Evolutionary conservation across 441 rosid genomes (phyloP).

Genomic region (Corymbia calophylla): DNA sequence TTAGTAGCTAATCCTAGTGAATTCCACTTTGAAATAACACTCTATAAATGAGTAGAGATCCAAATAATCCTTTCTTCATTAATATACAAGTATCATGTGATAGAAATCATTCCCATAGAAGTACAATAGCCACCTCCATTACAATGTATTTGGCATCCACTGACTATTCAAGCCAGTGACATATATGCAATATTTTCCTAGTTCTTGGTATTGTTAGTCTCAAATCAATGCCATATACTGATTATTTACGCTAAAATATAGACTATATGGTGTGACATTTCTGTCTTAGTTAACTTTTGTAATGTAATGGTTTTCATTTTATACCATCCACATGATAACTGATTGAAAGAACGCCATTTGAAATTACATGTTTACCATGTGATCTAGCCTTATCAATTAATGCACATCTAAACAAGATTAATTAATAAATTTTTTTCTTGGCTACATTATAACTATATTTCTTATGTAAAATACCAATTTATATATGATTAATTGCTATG

Average conservation of each 20-base stretch:
- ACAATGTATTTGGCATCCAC: not conserved
- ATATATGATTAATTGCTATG: not conserved
- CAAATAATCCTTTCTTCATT: not conserved
- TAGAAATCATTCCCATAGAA: not conserved
- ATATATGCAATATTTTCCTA: too few relatives aligned
- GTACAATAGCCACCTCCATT: not conserved
- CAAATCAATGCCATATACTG: not conserved
- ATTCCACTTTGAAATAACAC: not conserved
- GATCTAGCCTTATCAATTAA: not conserved
- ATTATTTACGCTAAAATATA: not conserved
- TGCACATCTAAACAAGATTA: not conserved
- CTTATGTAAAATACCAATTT: not conserved
- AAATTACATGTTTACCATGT: not conserved
- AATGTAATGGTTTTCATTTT: not conserved
- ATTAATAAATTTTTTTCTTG: too few relatives aligned
- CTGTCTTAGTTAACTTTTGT: too few relatives aligned
- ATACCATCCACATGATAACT: not conserved
- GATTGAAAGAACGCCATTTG: too few relatives aligned
- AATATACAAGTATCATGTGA: not conserved
- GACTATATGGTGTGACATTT: not conserved
- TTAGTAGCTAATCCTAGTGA: not conserved
- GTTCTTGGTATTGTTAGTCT: not conserved
- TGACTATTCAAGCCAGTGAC: not conserved
- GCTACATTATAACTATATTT: not conserved
- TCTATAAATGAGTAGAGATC: not conserved